These are phyloP conservation scores for Verticillium tricorpus DNA, from an alignment of 2,329 filamentous ascomycete genomes.

Conservation along the genomic window DNA sequence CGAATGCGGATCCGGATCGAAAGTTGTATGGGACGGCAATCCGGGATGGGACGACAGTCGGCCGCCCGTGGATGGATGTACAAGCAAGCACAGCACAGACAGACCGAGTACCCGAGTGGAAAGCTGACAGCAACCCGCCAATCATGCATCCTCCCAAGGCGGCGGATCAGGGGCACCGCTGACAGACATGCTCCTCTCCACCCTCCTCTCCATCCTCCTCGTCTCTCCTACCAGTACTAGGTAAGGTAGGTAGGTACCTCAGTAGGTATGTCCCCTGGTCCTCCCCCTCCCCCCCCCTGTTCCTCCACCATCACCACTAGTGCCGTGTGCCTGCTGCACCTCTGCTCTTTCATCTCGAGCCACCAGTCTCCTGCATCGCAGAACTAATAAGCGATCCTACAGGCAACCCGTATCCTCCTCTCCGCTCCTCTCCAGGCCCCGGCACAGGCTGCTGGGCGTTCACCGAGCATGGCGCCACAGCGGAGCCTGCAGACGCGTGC, in stretches of 20 bases:
- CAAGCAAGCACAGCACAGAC: no score
- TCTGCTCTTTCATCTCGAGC: neutral
- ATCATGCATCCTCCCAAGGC: neutral
- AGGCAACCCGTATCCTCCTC: neutral
- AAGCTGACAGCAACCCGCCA: neutral
- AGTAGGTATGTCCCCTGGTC: no score
- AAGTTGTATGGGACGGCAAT: neutral
- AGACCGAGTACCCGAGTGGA: neutral
- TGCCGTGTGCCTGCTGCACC: neutral
- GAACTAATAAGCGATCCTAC: neutral
- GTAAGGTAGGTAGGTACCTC: no score
- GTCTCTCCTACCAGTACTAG: no score
- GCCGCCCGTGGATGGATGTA: neutral
- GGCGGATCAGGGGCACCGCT: neutral
- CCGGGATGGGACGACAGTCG: neutral
- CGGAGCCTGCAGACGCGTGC: neutral
- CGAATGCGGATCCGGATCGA: neutral
- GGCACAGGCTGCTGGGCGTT: neutral
- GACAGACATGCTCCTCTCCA: neutral
- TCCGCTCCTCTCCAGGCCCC: neutral
- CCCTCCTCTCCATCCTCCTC: no score
- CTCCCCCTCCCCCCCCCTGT: neutral
- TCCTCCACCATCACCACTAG: neutral
- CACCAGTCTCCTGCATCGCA: neutral
- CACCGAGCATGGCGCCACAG: neutral